These are phyloP conservation scores for Capsicum pubescens DNA, from an alignment of 257 asterid genomes.

Conservation along the genomic window DNA sequence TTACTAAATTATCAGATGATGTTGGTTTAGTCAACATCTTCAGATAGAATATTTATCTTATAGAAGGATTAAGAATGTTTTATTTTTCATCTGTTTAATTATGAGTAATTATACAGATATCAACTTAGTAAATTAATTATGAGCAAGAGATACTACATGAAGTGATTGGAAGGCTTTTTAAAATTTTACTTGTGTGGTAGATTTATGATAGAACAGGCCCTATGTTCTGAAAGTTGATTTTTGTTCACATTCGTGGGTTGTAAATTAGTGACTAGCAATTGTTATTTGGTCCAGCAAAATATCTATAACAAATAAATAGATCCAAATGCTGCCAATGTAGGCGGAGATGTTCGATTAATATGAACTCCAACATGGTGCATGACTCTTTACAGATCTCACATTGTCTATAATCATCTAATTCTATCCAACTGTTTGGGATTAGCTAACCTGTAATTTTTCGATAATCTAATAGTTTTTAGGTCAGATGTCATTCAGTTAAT, in stretches of 20 bases:
- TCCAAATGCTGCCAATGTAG: conserved; percentile 32
- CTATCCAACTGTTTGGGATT: background rate
- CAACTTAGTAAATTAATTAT: too few relatives aligned
- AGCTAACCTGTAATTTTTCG: background rate
- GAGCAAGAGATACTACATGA: too few relatives aligned
- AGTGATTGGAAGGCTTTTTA: conserved; percentile 28
- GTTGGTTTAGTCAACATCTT: too few relatives aligned
- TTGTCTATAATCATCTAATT: background rate
- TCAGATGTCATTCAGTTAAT: background rate
- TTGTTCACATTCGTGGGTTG: conserved; percentile 31
- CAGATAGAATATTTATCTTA: too few relatives aligned
- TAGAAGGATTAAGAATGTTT: too few relatives aligned
- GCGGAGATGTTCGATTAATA: conserved; percentile 32
- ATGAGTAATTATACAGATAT: too few relatives aligned
- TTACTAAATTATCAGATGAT: too few relatives aligned
- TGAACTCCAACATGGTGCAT: background rate
- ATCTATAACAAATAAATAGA: conserved; percentile 35
- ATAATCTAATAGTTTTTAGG: background rate
- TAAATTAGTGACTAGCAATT: conserved; percentile 35
- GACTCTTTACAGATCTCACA: background rate
- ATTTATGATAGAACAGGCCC: conserved; percentile 26
- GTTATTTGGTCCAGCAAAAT: conserved; percentile 32
- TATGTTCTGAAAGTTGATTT: background rate
- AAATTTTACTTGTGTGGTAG: conserved; percentile 44
- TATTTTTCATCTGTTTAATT: too few relatives aligned